Conservation (phyloP, 192 early-diverging fungal species). For the Coemansia sp. region DNA sequence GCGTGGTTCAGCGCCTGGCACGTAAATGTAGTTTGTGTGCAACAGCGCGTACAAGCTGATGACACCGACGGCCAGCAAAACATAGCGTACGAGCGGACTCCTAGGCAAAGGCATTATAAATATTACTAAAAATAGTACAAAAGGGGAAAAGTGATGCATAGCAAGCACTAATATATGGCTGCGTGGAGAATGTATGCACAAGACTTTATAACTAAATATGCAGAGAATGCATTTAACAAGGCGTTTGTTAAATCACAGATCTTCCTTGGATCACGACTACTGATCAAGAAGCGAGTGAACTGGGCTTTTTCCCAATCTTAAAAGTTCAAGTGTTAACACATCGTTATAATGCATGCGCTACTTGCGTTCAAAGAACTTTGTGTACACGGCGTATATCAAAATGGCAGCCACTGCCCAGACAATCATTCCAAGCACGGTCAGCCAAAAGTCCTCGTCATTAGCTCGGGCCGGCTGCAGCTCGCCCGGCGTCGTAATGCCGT, state of each 20-base stretch:
- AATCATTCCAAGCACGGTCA: slow-evolving; percentile 33
- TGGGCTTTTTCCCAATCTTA: no score
- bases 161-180: no score
- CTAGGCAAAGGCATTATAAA: slow-evolving; percentile 23
- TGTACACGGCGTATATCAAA: slow-evolving; percentile 30
- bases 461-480: slow-evolving; percentile 23
- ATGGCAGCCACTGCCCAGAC: slow-evolving; percentile 40
- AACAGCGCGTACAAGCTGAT: slow-evolving; percentile 32
- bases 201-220: no score
- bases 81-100: slow-evolving; percentile 39
- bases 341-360: background rate
- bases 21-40: slow-evolving; percentile 45
- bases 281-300: no score
- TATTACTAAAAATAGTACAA: background rate
- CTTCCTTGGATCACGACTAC: no score
- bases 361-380: slow-evolving; percentile 44
- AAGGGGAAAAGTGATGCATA: background rate
- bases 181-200: no score
- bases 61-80: slow-evolving; percentile 26
- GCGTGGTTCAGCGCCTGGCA: slow-evolving; percentile 31
- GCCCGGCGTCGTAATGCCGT: slow-evolving; percentile 45
- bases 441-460: slow-evolving; percentile 39
- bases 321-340: no score
- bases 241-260: no score
- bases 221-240: background rate